Evolutionary conservation across 177 flowering plant genomes (phyloP).

Genomic region (Vitis hybrid): DNA sequence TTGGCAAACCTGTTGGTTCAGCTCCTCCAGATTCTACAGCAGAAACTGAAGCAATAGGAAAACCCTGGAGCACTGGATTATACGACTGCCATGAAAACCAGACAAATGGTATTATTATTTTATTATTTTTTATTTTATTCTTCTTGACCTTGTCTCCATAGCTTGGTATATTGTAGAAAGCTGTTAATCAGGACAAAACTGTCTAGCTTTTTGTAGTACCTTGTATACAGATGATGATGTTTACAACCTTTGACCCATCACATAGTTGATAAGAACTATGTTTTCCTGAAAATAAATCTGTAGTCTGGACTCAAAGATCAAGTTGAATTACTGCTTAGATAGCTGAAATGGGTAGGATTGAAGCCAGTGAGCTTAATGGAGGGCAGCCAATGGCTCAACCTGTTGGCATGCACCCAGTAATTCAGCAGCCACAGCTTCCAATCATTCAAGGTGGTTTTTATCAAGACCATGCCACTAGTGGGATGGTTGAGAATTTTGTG

Average conservation of each 20-base stretch:
- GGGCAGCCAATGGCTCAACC: neutral
- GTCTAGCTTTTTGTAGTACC: neutral
- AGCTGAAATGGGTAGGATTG: neutral
- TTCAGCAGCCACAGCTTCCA: neutral
- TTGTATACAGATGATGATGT: neutral
- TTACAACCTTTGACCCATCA: neutral
- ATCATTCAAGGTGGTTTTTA: neutral
- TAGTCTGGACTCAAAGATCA: neutral
- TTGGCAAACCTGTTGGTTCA: neutral
- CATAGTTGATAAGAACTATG: constrained; percentile 1
- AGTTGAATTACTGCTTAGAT: neutral
- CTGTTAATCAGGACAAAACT: neutral
- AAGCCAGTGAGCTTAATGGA: neutral
- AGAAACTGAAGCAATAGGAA: constrained; percentile 4
- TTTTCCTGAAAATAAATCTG: neutral
- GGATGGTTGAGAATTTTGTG: neutral
- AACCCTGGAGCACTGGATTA: constrained; percentile 20
- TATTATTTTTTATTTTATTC: neutral
- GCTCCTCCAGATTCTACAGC: neutral
- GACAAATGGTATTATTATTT: constrained; percentile 14
- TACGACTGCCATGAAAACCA: constrained; percentile 22
- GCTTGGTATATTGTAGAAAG: neutral
- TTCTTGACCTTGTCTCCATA: neutral
- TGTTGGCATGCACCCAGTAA: neutral
- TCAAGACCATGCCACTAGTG: neutral